phyloP scores from a whole-genome alignment of 768 basidiomycete species.

The Hygrophorus pudorinus region DNA sequence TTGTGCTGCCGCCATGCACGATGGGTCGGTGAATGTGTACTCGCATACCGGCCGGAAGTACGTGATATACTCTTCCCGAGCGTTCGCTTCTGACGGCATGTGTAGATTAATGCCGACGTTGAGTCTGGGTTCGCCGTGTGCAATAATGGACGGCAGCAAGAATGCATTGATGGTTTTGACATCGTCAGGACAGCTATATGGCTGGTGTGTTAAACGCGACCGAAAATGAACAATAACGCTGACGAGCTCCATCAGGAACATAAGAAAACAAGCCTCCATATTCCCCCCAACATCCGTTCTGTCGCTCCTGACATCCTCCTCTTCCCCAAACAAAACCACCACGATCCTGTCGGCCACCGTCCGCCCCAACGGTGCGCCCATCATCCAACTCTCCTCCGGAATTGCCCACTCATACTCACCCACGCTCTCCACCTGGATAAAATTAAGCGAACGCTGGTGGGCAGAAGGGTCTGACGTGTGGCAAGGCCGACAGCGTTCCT shows the following conservation, averaged over 20 bases:
- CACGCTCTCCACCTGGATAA: constrained; percentile 56
- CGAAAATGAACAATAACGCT: background rate
- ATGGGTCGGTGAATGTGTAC: constrained; percentile 78
- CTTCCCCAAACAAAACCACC: constrained; percentile 37
- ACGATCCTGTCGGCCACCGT: constrained; percentile 56
- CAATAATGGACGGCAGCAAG: constrained; percentile 58
- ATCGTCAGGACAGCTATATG: constrained; percentile 56
- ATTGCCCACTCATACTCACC: constrained; percentile 72
- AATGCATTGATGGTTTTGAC: constrained; percentile 66
- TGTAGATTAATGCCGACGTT: constrained; percentile 70
- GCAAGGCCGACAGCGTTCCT: constrained; percentile 57
- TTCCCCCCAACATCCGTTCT: constrained; percentile 59
- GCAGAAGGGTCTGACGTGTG: constrained; percentile 73
- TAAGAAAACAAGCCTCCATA: constrained; percentile 53
- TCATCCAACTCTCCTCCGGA: constrained; percentile 73
- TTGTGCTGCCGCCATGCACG: constrained; percentile 69
- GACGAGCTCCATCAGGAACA: constrained; percentile 43
- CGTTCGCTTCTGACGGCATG: background rate
- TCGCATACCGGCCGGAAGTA: constrained; percentile 78
- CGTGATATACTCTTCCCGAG: constrained; percentile 13
- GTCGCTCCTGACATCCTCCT: constrained; percentile 36
- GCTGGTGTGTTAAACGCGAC: constrained; percentile 45
- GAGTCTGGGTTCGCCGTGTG: constrained; percentile 58
- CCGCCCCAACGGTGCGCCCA: constrained; percentile 70
- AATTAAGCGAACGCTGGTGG: constrained; percentile 80